phyloP scores from a whole-genome alignment of 805 yeast genomes.

The Zygotorulaspora sp. region DNA sequence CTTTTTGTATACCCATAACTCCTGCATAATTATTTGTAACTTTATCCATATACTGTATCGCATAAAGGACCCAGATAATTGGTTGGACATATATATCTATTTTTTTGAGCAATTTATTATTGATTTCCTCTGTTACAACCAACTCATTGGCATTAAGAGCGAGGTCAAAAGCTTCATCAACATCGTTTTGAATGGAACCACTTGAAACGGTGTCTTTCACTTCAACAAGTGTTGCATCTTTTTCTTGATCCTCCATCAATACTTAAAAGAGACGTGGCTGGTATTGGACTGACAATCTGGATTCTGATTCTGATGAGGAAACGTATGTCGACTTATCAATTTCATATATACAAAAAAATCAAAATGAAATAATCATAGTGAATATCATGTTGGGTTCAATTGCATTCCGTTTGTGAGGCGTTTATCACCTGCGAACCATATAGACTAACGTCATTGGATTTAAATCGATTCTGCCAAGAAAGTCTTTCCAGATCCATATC shows the following conservation, averaged over 20 bases:
- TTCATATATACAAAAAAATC: too few relatives aligned
- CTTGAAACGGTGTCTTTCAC: conserved; percentile 2
- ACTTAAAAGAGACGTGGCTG: too few relatives aligned
- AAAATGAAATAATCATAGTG: too few relatives aligned
- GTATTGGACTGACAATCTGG: too few relatives aligned
- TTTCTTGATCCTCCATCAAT: background rate
- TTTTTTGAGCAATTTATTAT: conserved; percentile 8
- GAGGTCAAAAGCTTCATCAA: conserved; percentile 10
- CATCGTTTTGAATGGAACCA: conserved; percentile 1
- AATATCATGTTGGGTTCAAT: too few relatives aligned
- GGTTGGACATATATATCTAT: conserved; percentile 13
- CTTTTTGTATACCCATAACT: conserved; percentile 11
- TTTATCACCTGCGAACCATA: too few relatives aligned
- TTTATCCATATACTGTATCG: conserved; percentile 12
- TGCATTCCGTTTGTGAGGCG: too few relatives aligned
- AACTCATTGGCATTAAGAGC: conserved; percentile 8
- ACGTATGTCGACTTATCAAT: too few relatives aligned
- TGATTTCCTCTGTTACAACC: conserved; percentile 8
- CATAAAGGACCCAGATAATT: conserved; percentile 9
- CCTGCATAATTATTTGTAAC: conserved; percentile 10
- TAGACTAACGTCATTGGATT: too few relatives aligned
- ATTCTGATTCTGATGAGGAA: too few relatives aligned
- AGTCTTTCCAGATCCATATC: too few relatives aligned
- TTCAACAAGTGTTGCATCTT: background rate
- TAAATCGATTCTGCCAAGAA: too few relatives aligned